Base-by-base conservation (phyloP, 2,329 filamentous ascomycete genomes). In the Talaromyces sp. region DNA sequence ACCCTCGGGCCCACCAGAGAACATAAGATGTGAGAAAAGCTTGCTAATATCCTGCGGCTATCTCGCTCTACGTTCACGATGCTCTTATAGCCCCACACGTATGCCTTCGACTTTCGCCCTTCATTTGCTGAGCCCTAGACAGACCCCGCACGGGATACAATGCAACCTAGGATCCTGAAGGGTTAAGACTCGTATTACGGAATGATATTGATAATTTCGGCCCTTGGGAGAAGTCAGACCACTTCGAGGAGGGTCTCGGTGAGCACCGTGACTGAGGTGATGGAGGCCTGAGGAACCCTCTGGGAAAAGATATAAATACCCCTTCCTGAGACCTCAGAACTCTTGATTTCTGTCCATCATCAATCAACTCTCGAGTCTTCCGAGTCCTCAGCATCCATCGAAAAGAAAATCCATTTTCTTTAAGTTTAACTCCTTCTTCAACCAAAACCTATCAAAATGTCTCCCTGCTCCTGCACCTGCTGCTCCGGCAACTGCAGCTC, bases 401-500 rank as follows among this genome's bases (percentile, higher is more conserved):
- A n/a, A n/a, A n/a, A n/a, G n/a, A n/a, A n/a, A n/a, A 27, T 27
- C 14, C 14, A 13, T 35, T 11, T 35, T 35, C 11, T 35, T 16
- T 11, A 35, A 35, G 32, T n/a, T n/a, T n/a, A n/a, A n/a, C n/a
- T n/a, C 6, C 11, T 11, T 35, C 55, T 41, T 46, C 44, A 41
- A 49, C 41, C 55, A 45, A 50, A 14, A 5, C 47, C 59, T 58
- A 58, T 58, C 66, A 72, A 56, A 46, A 75, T 74, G 72, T 64
- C 63, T 69, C 71, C 71, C 66, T 75, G 71, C 67, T 47, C 51
- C 44, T 75, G 73, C 71, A 71, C 67, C 70, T 70, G 69, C 70
- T 56, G 56, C 71, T 59, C 64, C 56, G 69, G 70, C 60, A 57
- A 68, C 49, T 75, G 72, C 71, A 69, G 66, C 61, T 65, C 64